Base-by-base conservation (phyloP, 2,329 filamentous ascomycete species). In the Fusarium sp. region DNA sequence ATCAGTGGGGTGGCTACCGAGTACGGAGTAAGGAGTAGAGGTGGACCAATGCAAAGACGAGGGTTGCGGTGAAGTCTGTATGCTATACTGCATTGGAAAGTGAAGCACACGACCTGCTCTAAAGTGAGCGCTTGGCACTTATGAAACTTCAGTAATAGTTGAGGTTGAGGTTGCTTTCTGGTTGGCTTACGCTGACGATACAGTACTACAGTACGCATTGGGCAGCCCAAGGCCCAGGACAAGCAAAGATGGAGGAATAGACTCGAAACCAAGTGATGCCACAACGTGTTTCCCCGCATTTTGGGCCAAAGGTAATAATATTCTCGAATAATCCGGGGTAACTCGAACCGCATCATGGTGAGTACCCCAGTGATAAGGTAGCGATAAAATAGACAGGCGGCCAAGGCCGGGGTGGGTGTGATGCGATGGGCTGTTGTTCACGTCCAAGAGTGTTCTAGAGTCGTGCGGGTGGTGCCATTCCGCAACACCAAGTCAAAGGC, bases 271-370 rank as follows among this genome's bases (percentile, higher is more conserved):
- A 44, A 46, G 44, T 45, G 56, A 54, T 57, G 50, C 49, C 39
- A 57, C 59, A 56, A 54, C 21, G 36, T 46, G 43, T 46, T 71
- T 62, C 62, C 60, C 65, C 65, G 50, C 52, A 52, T 45, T 52
- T 26, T 43, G 7, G 24, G 36, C 50, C 21, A 40, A 15, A 34
- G 43, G 50, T 54, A 57, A 63, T 46, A 34, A 34, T 60, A 53
- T 49, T 51, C 40, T 46, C 28, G 47, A 65, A 69, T 33, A 71
- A 69, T 72, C 72, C 47, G 72, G 69, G 72, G 70, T 74, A 69
- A 26, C 26, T 22, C 14, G 51, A 44, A 24, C 31, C 39, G 26
- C n/a, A 51, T 24, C 31, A 21, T 34, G n/a, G 24, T 24, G 19
- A 42, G 24, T 43, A 38, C 31, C 17, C 28, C 28, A 31, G 28